Evolutionary conservation across 2,329 filamentous ascomycete species (phyloP).

Genomic region (Monilinia aucupariae): DNA sequence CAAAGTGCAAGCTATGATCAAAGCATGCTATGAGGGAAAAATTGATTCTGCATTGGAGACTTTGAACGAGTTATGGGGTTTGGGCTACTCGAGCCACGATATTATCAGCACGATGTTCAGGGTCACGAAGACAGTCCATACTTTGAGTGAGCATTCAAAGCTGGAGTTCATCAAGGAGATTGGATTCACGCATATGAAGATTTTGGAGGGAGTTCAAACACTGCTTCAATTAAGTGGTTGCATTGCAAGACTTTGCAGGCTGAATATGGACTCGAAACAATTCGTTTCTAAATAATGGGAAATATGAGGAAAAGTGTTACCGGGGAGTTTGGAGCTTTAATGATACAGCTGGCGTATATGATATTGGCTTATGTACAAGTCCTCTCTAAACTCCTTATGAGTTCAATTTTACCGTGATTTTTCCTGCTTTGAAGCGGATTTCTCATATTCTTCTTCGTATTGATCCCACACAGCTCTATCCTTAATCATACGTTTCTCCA

Average conservation of each 20-base stretch:
- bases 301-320: slow-evolving; percentile 18
- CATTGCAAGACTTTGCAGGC: slow-evolving; percentile 81
- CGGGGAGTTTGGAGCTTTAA: slow-evolving; percentile 26
- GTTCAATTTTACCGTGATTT: slow-evolving; percentile 21
- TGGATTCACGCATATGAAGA: slow-evolving; percentile 98
- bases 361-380: slow-evolving; percentile 15
- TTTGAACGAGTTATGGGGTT: slow-evolving; percentile 84
- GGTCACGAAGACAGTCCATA: slow-evolving; percentile 92
- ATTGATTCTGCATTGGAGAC: slow-evolving; percentile 81
- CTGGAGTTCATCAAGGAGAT: slow-evolving; percentile 98
- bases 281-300: slow-evolving; percentile 47
- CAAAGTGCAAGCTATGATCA: slow-evolving; percentile 98
- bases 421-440: slow-evolving; percentile 16
- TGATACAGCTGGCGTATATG: slow-evolving; percentile 12
- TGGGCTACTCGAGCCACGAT: slow-evolving; percentile 97
- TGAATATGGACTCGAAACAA: slow-evolving; percentile 90
- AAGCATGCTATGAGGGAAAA: slow-evolving; percentile 89
- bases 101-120: slow-evolving; percentile 99
- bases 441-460: slow-evolving; percentile 52
- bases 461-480: slow-evolving; percentile 65
- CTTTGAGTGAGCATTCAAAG: slow-evolving; percentile 88
- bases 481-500: slow-evolving; percentile 56
- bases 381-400: neutral
- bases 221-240: slow-evolving; percentile 90
- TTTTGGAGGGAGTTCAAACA: slow-evolving; percentile 95